These are phyloP conservation scores for Blastomyces silverae DNA, from an alignment of 2,329 filamentous ascomycete species.

Conservation along the genomic window DNA sequence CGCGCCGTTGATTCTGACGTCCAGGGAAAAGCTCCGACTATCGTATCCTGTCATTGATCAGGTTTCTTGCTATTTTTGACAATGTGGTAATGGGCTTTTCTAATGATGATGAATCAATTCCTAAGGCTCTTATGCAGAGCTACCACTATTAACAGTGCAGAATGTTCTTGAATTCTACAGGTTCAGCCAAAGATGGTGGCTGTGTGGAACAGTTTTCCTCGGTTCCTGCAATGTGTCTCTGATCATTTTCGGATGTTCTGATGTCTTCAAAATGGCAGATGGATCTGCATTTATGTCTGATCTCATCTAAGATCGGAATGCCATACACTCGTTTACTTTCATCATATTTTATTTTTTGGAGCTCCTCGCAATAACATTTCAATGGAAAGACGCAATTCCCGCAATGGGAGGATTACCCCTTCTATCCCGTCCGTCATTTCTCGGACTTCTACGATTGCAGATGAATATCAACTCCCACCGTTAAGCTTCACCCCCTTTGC, in stretches of 20 bases:
- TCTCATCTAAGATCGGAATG: not conserved
- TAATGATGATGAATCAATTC: not conserved
- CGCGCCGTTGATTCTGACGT: not conserved
- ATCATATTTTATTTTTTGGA: not conserved
- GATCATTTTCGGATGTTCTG: not conserved
- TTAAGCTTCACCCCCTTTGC: not conserved
- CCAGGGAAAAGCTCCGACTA: not conserved
- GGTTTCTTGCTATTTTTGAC: not conserved
- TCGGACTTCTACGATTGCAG: not conserved
- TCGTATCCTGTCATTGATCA: not conserved
- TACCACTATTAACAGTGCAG: not conserved
- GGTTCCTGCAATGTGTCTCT: not conserved
- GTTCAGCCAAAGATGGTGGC: not conserved
- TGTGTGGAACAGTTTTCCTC: not conserved
- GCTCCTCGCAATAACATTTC: not conserved
- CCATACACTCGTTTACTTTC: slow-evolving; percentile 3
- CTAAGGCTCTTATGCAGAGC: not conserved
- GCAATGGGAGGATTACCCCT: not conserved
- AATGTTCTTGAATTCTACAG: not conserved
- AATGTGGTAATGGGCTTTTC: not conserved
- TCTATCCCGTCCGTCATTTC: not conserved
- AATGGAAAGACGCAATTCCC: not conserved
- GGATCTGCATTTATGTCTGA: not conserved
- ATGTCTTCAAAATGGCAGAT: not conserved
- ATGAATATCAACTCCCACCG: slow-evolving; percentile 7